Base-by-base conservation (phyloP, 345 rosid genomes). In the Citrus trifoliata region DNA sequence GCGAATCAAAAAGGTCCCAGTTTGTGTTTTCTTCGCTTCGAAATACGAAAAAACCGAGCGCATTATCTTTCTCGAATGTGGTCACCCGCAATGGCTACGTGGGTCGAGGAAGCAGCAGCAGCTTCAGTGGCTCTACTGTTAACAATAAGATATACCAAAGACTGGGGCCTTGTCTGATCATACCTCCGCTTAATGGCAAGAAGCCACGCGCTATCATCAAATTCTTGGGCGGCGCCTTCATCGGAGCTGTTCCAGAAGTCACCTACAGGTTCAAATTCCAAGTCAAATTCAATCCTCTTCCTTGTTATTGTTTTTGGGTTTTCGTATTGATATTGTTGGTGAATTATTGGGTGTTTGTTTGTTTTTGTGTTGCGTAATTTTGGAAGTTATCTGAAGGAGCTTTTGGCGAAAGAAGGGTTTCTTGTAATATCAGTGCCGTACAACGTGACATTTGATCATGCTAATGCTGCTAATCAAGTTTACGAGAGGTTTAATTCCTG, bases 381-480 rank as follows among this genome's bases (percentile, higher is more conserved):
- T 72, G 65, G 42, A 83, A 93, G 98, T 78, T 93, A 88, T 82
- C 83, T 93, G 76, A 87, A 88, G 76, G 95, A 95, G 92, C 90
- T 83, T 63, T 74, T 95, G 84, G 98, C 93, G n/a, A 93, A 88
- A 80, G 93, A 95, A 88, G 97, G 98, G 5, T 95, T 80, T 88
- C 80, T 93, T 28, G 80, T 95, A 27, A 86, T 93, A 73, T 89
- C 90, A 32, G 99, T 95, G 74, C 98, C 97, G 9, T 85, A 92
- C 80, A 93, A 91, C 74, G 98, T 93, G 87, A 95, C 99, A 27
- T 95, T 95, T 83, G 96, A 92, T 85, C 99, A 93, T 82, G 87
- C 93, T n/a, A 79, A 72, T 76, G 98, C 90, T 79, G 90, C 95
- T 72, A 90, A 84, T 68, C 91, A 88, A 76, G 90, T 93, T 27